A percentile compares a stretch with the other conserved stretches of the same genome.
Evolutionary conservation across 805 yeast species (phyloP).

Genomic region (Candida sithepensis): DNA sequence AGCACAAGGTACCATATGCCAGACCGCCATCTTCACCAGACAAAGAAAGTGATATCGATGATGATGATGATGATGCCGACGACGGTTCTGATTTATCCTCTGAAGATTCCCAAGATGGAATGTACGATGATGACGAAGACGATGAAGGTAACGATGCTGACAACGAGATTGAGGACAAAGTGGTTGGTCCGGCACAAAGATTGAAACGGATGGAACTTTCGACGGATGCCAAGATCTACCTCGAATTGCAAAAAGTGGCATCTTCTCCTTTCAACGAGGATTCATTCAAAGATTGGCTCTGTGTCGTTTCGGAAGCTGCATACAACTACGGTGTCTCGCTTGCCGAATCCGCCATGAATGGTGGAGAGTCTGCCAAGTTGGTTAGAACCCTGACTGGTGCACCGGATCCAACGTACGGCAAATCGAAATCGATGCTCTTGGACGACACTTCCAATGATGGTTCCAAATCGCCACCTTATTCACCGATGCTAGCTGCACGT

Average conservation of each 20-base stretch:
- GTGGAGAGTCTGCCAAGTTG: constrained; percentile 36
- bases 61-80: constrained; percentile 1
- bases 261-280: constrained; percentile 21
- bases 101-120: constrained; percentile 7
- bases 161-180: constrained; percentile 11
- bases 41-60: neutral
- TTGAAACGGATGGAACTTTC: constrained; percentile 22
- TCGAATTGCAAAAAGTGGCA: constrained; percentile 21
- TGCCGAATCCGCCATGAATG: constrained; percentile 35
- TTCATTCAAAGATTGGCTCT: constrained; percentile 29
- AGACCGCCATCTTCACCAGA: neutral
- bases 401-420: constrained; percentile 27
- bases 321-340: constrained; percentile 31
- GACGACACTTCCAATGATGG: constrained; percentile 8
- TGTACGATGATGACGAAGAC: constrained; percentile 5
- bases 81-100: constrained; percentile 4
- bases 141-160: constrained; percentile 6
- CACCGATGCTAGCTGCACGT: no score
- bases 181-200: constrained; percentile 19
- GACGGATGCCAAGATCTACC: constrained; percentile 25
- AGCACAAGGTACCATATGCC: neutral
- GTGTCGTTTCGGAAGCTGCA: constrained; percentile 30
- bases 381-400: constrained; percentile 42
- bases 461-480: neutral
- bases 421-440: constrained; percentile 30